Conservation (phyloP, 1,284 basidiomycete genomes). For the Malassezia globosa region DNA sequence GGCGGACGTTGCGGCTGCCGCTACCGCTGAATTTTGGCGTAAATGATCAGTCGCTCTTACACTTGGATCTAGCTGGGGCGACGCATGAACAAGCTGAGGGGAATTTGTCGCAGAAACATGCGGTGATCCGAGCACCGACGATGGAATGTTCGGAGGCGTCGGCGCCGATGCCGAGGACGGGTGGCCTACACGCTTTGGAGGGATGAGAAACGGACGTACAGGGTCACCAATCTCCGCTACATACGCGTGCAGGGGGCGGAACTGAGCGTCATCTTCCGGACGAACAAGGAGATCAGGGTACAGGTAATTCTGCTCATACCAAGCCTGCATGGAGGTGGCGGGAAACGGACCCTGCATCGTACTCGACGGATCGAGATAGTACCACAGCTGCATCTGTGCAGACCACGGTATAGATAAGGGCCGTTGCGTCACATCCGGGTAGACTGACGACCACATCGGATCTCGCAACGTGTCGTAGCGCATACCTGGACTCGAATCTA, state of each 20-base stretch:
- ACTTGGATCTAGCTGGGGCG: no score
- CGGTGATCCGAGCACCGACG: slow-evolving; percentile 12
- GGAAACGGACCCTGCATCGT: slow-evolving; percentile 88
- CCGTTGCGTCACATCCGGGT: no score
- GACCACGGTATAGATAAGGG: slow-evolving; percentile 27
- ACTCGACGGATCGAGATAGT: slow-evolving; percentile 78
- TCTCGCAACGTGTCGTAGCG: not conserved
- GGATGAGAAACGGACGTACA: slow-evolving; percentile 46
- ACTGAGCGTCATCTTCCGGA: slow-evolving; percentile 51
- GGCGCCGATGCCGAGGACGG: slow-evolving; percentile 15
- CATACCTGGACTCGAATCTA: not conserved
- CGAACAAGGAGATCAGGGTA: slow-evolving; percentile 72
- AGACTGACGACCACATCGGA: not conserved
- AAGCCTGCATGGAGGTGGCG: slow-evolving; percentile 85
- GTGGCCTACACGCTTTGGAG: slow-evolving; percentile 15
- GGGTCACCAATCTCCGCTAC: slow-evolving; percentile 43
- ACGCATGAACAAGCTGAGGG: slow-evolving; percentile 10
- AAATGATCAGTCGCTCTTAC: no score
- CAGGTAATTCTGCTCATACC: slow-evolving; percentile 87
- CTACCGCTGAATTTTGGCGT: not conserved
- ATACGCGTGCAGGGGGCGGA: slow-evolving; percentile 46
- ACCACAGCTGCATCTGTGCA: slow-evolving; percentile 69
- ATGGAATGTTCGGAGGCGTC: slow-evolving; percentile 12
- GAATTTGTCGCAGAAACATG: slow-evolving; percentile 7
- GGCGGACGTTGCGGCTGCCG: not conserved